Base-by-base conservation (phyloP, 108 stramenopile species). In the Fragilaria radians region DNA sequence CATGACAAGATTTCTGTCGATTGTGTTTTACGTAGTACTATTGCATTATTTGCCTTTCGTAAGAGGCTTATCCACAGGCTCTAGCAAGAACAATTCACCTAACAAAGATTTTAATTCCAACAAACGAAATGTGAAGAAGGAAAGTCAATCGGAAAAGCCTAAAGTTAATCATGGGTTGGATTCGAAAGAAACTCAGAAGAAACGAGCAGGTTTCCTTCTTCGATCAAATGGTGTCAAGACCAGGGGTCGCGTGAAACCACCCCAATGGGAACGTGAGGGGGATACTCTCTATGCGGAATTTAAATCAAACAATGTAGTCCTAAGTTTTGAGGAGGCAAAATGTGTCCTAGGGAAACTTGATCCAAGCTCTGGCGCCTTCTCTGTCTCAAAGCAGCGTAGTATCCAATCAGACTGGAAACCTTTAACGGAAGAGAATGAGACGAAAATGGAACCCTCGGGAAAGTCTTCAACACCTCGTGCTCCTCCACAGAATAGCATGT, bases 221-320 rank as follows among this genome's bases (percentile, higher is more conserved):
- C 36, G 36, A 42, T 7, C 36, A 7, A 14, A 42, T 42, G 36
- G 36, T 11, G 36, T 42, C 14, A 42, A 42, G 36, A 42, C 7
- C 14, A 11, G 11, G 7, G 36, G 36, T 14, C 36, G 36, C 7
- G 36, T 42, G 14, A 42, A 42, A 42, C 36, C 86, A 30, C 86
- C 86, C 0, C 61, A 75, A 56, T 88, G 86, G 86, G 86, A 88
- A 76, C 56, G 63, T 33, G 86, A 88, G 65, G 86, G 86, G 18
- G 86, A 88, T 62, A 51, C 46, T 34, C 56, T 86, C 34, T 86
- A 86, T 62, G 64, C 60, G 14, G 69, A 69, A 59, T 65, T 74
- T 47, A 48, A 22, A n/a, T 36, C 17, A 32, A 32, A 56, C 28
- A 58, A 28, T 33, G 57, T 2, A 3, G 55, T 49, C 29, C 30